Conservation (phyloP, 345 rosid genomes). For the Eutrema japonicum region DNA sequence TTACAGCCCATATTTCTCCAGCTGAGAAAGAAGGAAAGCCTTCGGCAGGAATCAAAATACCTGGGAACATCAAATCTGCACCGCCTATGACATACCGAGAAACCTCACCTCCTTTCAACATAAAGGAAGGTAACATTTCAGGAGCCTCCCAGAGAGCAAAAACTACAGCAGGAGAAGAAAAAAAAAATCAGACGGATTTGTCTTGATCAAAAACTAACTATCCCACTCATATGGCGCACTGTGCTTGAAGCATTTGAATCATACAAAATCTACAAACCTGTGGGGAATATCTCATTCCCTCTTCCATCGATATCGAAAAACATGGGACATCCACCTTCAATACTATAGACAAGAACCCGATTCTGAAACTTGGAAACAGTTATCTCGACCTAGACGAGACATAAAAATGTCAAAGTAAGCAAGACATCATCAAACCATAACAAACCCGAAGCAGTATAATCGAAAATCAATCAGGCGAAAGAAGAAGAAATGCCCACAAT, state of each 20-base stretch:
- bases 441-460: slow-evolving; percentile 17
- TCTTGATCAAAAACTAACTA: slow-evolving; percentile 6
- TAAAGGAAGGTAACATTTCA: slow-evolving; percentile 76
- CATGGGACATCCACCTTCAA: slow-evolving; percentile 86
- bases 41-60: slow-evolving; percentile 67
- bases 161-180: slow-evolving; percentile 50
- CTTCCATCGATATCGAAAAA: slow-evolving; percentile 93
- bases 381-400: slow-evolving; percentile 63
- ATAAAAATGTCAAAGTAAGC: slow-evolving; percentile 1
- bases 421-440: slow-evolving; percentile 17
- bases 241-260: slow-evolving; percentile 1
- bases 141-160: slow-evolving; percentile 94
- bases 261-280: slow-evolving; percentile 55
- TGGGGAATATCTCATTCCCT: slow-evolving; percentile 80
- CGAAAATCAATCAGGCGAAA: slow-evolving; percentile 21
- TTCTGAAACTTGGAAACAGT: slow-evolving; percentile 85
- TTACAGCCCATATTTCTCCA: slow-evolving; percentile 90
- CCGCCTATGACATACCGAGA: slow-evolving; percentile 89
- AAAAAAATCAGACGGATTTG: slow-evolving; percentile 2
- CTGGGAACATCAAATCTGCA: slow-evolving; percentile 99
- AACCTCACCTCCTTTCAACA: slow-evolving; percentile 89
- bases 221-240: not conserved
- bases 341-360: slow-evolving; percentile 69
- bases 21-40: slow-evolving; percentile 73
- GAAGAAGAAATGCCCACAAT: not conserved